These are phyloP conservation scores for Tarenaya hassleriana DNA, from an alignment of 345 rosid genomes.

Conservation along the genomic window DNA sequence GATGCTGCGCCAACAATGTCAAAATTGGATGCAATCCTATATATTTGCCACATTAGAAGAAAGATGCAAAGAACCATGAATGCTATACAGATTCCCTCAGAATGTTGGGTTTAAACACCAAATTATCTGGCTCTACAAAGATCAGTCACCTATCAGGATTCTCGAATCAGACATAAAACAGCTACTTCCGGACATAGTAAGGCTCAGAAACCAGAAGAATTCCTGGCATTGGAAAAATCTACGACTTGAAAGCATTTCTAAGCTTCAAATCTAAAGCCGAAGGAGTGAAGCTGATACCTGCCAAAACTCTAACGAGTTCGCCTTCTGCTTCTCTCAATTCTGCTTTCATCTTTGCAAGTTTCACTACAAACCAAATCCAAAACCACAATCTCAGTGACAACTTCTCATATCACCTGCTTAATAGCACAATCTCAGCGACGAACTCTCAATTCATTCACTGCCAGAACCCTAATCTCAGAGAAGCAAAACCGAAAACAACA, in stretches of 20 bases:
- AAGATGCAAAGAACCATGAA: constrained; percentile 5
- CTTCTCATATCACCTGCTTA: constrained; percentile 11
- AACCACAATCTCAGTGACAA: not conserved
- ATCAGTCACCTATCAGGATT: too few species aligned
- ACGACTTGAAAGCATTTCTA: too few species aligned
- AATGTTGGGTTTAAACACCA: constrained; percentile 1
- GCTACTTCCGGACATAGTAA: not conserved
- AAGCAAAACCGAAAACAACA: not conserved
- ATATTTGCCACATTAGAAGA: not conserved
- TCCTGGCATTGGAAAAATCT: not conserved
- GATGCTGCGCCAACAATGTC: constrained; percentile 4
- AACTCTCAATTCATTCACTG: not conserved
- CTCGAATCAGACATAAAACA: too few species aligned
- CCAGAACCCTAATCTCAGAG: constrained; percentile 26
- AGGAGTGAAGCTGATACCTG: constrained; percentile 42
- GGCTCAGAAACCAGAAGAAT: not conserved
- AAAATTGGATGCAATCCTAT: not conserved
- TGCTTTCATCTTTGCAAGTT: constrained; percentile 45
- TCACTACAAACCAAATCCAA: constrained; percentile 32
- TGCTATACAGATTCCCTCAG: not conserved
- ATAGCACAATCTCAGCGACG: too few species aligned
- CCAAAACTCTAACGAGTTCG: constrained; percentile 64
- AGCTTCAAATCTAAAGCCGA: constrained; percentile 13
- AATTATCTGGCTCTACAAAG: too few species aligned
- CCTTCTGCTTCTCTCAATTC: constrained; percentile 69